A percentile compares a stretch with the other conserved stretches of the same genome.
These are phyloP conservation scores for Rhamnella rubrinervis DNA, from an alignment of 331 rosid genomes.

Conservation along the genomic window DNA sequence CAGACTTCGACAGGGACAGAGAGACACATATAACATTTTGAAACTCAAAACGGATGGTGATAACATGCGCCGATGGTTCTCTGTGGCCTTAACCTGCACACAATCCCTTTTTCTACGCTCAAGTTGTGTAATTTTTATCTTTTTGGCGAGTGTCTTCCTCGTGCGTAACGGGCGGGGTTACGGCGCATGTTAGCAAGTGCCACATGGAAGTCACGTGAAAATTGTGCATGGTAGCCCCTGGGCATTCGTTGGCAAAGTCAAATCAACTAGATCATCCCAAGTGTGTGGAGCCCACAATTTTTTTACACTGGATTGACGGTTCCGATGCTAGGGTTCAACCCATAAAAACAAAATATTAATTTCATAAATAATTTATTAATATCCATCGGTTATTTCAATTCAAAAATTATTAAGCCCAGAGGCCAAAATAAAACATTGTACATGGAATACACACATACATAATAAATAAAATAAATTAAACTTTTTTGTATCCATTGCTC, in stretches of 20 bases:
- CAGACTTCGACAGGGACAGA: background rate
- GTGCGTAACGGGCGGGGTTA: background rate
- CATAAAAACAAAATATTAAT: no score
- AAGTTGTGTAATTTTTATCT: background rate
- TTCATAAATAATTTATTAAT: no score
- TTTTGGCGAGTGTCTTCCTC: slow-evolving; percentile 2
- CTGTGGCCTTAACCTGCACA: background rate
- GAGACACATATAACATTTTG: background rate
- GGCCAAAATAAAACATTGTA: no score
- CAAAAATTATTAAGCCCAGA: no score
- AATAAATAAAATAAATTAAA: no score
- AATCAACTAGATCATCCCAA: slow-evolving; percentile 9
- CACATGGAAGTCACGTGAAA: slow-evolving; percentile 13
- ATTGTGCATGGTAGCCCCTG: background rate
- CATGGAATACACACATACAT: no score
- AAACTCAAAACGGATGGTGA: background rate
- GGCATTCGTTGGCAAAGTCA: slow-evolving; percentile 4
- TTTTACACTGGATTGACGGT: no score
- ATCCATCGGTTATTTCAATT: no score
- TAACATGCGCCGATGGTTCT: background rate
- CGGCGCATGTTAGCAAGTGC: background rate
- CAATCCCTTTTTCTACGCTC: background rate
- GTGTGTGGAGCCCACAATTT: background rate
- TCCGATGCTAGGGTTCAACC: no score
- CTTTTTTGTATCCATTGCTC: no score